Conservation (phyloP, 2,329 filamentous ascomycete species). For the Periconia sp. region DNA sequence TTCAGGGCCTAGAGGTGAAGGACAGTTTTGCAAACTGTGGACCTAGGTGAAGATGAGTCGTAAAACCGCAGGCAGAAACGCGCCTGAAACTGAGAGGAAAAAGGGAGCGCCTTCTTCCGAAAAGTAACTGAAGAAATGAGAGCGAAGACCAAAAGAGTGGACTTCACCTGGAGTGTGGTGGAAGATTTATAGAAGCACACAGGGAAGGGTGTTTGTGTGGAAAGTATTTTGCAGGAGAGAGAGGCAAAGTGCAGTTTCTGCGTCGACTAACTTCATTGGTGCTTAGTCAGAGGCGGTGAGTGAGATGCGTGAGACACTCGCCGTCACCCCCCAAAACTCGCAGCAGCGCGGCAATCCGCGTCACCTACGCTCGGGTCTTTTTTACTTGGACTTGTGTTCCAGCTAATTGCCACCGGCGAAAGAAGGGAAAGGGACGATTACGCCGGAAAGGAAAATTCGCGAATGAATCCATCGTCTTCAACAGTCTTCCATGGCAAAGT, state of each 20-base stretch:
- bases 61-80: constrained; percentile 42
- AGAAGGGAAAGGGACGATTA: too few species aligned
- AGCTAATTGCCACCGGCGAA: too few species aligned
- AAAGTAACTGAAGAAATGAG: constrained; percentile 43
- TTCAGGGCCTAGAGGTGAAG: constrained; percentile 18
- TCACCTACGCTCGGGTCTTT: neutral
- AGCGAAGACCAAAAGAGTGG: constrained; percentile 45
- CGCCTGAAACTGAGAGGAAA: constrained; percentile 45
- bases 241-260: constrained; percentile 13
- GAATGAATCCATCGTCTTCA: too few species aligned
- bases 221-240: constrained; percentile 25
- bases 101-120: constrained; percentile 40
- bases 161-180: constrained; percentile 39
- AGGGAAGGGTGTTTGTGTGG: constrained; percentile 30
- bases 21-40: constrained; percentile 28
- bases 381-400: too few species aligned
- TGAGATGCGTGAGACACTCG: neutral
- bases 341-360: neutral
- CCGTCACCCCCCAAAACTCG: neutral
- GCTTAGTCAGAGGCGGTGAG: neutral
- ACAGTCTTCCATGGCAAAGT: too few species aligned
- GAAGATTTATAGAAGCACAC: constrained; percentile 35
- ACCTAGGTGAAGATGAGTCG: constrained; percentile 33
- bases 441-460: too few species aligned
- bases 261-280: too few species aligned